These are phyloP conservation scores for Populus hybrid DNA, from an alignment of 441 rosid species.

Conservation along the genomic window DNA sequence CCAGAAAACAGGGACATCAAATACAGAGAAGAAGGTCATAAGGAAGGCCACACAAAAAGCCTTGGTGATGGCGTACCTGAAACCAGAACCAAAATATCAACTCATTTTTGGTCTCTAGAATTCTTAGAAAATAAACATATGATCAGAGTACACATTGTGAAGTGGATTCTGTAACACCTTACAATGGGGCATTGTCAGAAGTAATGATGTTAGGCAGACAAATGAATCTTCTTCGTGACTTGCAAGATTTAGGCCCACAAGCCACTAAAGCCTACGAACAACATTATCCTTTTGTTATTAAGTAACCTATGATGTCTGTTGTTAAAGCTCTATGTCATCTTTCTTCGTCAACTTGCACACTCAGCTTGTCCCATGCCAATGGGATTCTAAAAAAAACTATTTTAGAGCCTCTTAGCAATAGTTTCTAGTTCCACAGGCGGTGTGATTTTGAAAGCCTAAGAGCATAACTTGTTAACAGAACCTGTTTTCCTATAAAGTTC, in stretches of 20 bases:
- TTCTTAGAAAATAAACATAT: background rate
- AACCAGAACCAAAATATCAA: slow-evolving; percentile 16
- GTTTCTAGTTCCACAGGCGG: no score
- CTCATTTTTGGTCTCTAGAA: background rate
- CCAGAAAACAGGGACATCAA: slow-evolving; percentile 78
- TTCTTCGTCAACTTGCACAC: no score
- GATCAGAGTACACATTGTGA: background rate
- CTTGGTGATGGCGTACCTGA: slow-evolving; percentile 69
- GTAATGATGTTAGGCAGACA: background rate
- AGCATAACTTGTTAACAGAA: no score
- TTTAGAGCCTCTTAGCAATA: no score
- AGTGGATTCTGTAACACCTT: background rate
- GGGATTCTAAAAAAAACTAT: no score
- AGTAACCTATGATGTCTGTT: background rate
- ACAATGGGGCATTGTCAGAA: background rate
- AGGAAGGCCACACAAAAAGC: slow-evolving; percentile 61
- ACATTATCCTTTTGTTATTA: background rate
- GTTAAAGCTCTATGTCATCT: no score
- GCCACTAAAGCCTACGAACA: slow-evolving; percentile 1
- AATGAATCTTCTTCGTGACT: background rate
- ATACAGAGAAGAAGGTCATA: slow-evolving; percentile 64
- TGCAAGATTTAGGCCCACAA: background rate
- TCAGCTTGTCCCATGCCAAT: no score
- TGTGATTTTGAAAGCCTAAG: no score
- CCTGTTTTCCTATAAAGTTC: no score